These are phyloP conservation scores for Agrocybe pediades DNA, from an alignment of 768 basidiomycete genomes.

Conservation along the genomic window DNA sequence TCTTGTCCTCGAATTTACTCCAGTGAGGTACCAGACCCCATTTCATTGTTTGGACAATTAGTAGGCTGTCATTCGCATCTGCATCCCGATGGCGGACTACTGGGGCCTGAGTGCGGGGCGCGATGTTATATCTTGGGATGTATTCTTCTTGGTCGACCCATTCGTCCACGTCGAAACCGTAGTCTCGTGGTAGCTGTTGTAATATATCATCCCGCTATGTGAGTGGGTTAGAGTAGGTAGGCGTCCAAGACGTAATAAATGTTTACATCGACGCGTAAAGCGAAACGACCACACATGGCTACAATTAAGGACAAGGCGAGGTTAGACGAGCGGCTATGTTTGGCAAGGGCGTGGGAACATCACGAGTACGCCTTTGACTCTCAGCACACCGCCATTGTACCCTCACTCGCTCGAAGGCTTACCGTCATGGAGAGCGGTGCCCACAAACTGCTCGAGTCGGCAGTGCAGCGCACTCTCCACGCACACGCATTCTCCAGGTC, in stretches of 20 bases:
- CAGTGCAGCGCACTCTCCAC: conserved; percentile 70
- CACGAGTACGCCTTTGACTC: conserved; percentile 1
- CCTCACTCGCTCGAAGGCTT: conserved; percentile 17
- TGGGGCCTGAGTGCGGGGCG: conserved; percentile 78
- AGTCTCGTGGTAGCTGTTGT: conserved; percentile 41
- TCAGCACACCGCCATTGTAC: background rate
- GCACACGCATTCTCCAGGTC: conserved; percentile 78
- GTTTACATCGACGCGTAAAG: conserved; percentile 50
- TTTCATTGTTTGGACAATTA: conserved; percentile 79
- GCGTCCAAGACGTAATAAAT: background rate
- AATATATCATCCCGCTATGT: conserved; percentile 42
- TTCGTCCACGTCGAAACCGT: conserved; percentile 48
- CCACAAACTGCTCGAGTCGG: conserved; percentile 66
- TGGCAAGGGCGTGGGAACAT: conserved; percentile 23
- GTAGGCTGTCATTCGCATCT: conserved; percentile 19
- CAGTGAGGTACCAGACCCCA: conserved; percentile 92
- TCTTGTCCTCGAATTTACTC: conserved; percentile 72
- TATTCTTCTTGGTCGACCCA: conserved; percentile 67
- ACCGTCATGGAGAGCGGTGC: conserved; percentile 34
- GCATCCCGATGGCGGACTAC: conserved; percentile 58
- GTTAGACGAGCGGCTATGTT: background rate
- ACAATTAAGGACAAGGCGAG: background rate
- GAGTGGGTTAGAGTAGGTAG: conserved; percentile 5
- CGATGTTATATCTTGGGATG: conserved; percentile 76
- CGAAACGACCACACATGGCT: conserved; percentile 67